phyloP scores from a whole-genome alignment of 192 early-diverging fungal genomes.

The Entomortierella chlamydospora region DNA sequence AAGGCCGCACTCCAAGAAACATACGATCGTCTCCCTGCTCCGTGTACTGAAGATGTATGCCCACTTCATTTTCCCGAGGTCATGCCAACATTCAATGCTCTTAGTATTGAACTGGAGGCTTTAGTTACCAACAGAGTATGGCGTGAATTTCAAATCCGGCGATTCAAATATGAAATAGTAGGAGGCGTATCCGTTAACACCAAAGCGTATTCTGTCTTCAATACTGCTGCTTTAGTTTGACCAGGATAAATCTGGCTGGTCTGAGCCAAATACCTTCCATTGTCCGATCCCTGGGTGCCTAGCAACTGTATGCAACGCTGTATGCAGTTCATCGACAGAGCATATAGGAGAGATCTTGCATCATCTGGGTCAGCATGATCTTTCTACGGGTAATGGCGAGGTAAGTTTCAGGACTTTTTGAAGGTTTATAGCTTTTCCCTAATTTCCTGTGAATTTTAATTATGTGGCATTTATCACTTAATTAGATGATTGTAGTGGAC shows the following conservation, averaged over 20 bases:
- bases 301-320: not conserved
- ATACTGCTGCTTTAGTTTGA: slow-evolving; percentile 2
- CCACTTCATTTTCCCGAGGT: not conserved
- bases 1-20: not conserved
- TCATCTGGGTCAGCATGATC: slow-evolving; percentile 18
- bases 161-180: not conserved
- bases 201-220: too few relatives aligned
- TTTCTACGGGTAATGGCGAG: not conserved
- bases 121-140: slow-evolving; percentile 4
- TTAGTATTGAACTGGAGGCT: not conserved
- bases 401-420: not conserved
- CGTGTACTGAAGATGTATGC: slow-evolving; percentile 7
- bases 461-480: not conserved
- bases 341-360: slow-evolving; percentile 3
- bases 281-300: slow-evolving; percentile 17
- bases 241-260: not conserved
- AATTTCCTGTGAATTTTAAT: not conserved
- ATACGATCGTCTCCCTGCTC: slow-evolving; percentile 13
- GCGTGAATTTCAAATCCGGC: not conserved
- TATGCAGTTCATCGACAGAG: not conserved
- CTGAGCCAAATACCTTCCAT: slow-evolving; percentile 6
- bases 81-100: not conserved
- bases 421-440: not conserved
- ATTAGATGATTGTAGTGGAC: not conserved
- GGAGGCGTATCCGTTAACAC: too few relatives aligned